Conservation (phyloP, 129 eudicot species). For the sunflower (Helianthus annuus) region HanXRQr2.0-SUNRISE NC_035441.2:148720527-148721026, state of each 20-base stretch:
- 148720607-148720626: neutral
- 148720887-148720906: slow-evolving; percentile 31
- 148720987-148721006: slow-evolving; percentile 41
- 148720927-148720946: slow-evolving; percentile 79
- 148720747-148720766: slow-evolving; percentile 19
- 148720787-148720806: slow-evolving; percentile 26
- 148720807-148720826: slow-evolving; percentile 28
- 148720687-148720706: neutral
- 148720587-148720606: neutral
- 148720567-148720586: too few species aligned
- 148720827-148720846: slow-evolving; percentile 51
- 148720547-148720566: too few species aligned
- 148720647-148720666: neutral
- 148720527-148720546: too few species aligned
- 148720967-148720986: slow-evolving; percentile 50
- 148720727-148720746: too few species aligned
- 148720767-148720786: slow-evolving; percentile 15
- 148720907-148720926: slow-evolving; percentile 54
- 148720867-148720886: slow-evolving; percentile 26
- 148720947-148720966: slow-evolving; percentile 82
- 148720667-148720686: neutral
- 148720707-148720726: neutral
- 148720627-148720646: neutral
- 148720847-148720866: slow-evolving; percentile 53
- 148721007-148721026: slow-evolving; percentile 70